Evolutionary conservation across 257 asterid genomes (phyloP), one percentile per base, ranked within the genome.

Genomic region (Solanum sitiens): DNA sequence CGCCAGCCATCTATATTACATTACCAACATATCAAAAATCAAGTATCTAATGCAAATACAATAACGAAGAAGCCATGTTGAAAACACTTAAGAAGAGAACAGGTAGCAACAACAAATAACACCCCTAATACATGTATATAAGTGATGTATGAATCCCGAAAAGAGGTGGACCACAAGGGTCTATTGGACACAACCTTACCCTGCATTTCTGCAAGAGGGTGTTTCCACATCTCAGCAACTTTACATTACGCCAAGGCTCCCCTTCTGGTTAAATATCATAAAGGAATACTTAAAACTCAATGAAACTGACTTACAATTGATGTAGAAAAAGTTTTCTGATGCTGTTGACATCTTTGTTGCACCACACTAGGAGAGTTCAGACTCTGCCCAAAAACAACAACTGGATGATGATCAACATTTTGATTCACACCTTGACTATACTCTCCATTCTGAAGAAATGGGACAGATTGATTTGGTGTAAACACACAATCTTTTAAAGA

Each of bases 271-370:
- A 35, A 73, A 1, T 23, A 50, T 50, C 21, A 73, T 73, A 27
- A 53, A 16, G 10, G 4, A 73, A 6, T 5, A 20, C 80, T 72
- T 72, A 35, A 37, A 9, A 30, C 71, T 82, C 16, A 44, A 82
- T 32, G 5, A 21, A 84, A 59, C 15, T 37, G 61, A 73, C 96
- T 83, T 72, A 93, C 98, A 93, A 90, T 86, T 50, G 95, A 87
- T 71, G 94, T 89, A 89, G 91, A 80, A 84, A 90, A 80, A 35
- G 7, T 86, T 27, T 83, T 92, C 50, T 90, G 96, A 87, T 91
- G 89, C 23, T 92, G 92, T 77, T 87, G 93, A 80, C 63, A 2
- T 53, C n/a, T 93, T 77, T 89, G 94, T 84, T 90, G 21, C 65
- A 76, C 80, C 79, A 91, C 93, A 87, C 76, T 85, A 5, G 91